Conservation (phyloP, 1,284 basidiomycete species). For the Irpex sp. region DNA sequence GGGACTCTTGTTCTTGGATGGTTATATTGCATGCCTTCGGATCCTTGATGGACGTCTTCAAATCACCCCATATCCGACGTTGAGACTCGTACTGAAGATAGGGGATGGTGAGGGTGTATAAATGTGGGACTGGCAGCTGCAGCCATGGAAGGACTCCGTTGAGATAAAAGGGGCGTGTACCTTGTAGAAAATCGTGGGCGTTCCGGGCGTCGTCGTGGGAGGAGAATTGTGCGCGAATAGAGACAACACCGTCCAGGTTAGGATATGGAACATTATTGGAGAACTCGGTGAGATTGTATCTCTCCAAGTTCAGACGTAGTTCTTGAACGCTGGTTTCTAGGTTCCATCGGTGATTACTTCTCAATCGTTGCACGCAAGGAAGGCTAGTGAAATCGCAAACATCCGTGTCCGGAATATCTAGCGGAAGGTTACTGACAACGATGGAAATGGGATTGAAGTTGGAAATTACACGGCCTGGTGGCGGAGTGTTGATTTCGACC, state of each 20-base stretch:
- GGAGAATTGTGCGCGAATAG: background rate
- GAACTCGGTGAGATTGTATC: background rate
- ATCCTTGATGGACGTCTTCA: slow-evolving; percentile 30
- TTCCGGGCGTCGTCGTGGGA: background rate
- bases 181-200: background rate
- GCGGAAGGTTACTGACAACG: background rate
- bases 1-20: slow-evolving; percentile 14
- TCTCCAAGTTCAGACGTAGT: background rate
- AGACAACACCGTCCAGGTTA: background rate
- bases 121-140: slow-evolving; percentile 39
- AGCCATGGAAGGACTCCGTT: slow-evolving; percentile 22
- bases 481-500: background rate
- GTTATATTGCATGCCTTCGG: slow-evolving; percentile 24
- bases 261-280: background rate
- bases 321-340: background rate
- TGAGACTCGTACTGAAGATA: slow-evolving; percentile 48
- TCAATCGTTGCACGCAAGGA: background rate
- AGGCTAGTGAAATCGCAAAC: background rate
- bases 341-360: background rate
- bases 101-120: slow-evolving; percentile 44
- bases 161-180: background rate
- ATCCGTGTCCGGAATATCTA: background rate
- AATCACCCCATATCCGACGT: slow-evolving; percentile 40
- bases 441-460: background rate
- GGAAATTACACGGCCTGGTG: background rate